phyloP scores from a whole-genome alignment of 768 basidiomycete genomes.

The Boletus rubescentipes region DNA sequence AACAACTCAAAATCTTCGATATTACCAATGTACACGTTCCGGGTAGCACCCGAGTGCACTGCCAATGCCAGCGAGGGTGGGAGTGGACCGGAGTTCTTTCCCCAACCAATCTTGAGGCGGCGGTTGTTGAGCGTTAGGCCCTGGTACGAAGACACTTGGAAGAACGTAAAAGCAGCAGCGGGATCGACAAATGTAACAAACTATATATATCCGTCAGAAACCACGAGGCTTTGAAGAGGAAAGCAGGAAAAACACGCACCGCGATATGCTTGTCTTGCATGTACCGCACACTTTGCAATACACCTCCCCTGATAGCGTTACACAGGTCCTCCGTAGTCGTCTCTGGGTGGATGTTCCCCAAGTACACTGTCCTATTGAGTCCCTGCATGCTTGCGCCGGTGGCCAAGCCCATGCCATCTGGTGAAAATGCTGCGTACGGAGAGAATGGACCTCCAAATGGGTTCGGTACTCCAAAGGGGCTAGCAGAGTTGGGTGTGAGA shows the following conservation, averaged over 20 bases:
- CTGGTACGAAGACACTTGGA: conserved; percentile 86
- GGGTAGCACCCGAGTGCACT: conserved; percentile 89
- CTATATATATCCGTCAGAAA: conserved; percentile 37
- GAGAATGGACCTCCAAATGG: conserved; percentile 40
- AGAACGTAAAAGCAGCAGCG: conserved; percentile 90
- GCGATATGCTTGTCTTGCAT: conserved; percentile 98
- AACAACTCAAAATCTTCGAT: conserved; percentile 95
- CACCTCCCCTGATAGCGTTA: conserved; percentile 95
- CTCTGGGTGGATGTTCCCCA: conserved; percentile 97
- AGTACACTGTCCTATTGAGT: conserved; percentile 90
- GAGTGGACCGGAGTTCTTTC: conserved; percentile 90
- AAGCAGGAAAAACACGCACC: conserved; percentile 45
- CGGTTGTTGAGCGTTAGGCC: conserved; percentile 92
- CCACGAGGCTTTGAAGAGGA: neutral
- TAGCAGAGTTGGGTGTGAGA: conserved; percentile 31
- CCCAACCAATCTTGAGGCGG: conserved; percentile 96
- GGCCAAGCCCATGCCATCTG: conserved; percentile 38
- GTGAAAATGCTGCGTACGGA: conserved; percentile 52
- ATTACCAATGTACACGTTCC: conserved; percentile 96
- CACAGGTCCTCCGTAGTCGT: conserved; percentile 93
- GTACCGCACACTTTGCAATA: conserved; percentile 91
- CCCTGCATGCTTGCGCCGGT: conserved; percentile 42
- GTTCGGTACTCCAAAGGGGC: conserved; percentile 30
- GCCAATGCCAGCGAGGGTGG: conserved; percentile 82
- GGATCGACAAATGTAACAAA: conserved; percentile 98